These are phyloP conservation scores for Brassica hybrid DNA, from an alignment of 441 rosid species.

Conservation along the genomic window DNA sequence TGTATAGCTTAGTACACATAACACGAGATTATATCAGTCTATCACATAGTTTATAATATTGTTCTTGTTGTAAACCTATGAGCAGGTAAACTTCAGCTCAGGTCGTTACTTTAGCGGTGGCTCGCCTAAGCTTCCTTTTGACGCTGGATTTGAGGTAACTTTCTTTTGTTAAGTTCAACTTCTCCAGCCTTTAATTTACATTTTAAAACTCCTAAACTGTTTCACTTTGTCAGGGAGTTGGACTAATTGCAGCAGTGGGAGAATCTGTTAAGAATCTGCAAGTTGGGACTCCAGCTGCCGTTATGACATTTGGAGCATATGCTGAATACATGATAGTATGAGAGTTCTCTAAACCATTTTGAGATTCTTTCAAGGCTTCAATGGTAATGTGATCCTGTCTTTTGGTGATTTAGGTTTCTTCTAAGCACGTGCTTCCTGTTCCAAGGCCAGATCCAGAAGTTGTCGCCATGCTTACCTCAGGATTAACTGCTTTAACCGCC, in stretches of 20 bases:
- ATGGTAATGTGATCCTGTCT: constrained; percentile 20
- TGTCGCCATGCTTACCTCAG: constrained; percentile 99
- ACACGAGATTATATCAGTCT: neutral
- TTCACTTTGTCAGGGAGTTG: constrained; percentile 74
- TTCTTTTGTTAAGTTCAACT: constrained; percentile 16
- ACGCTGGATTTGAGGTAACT: constrained; percentile 95
- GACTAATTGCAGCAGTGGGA: constrained; percentile 92
- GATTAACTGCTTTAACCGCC: constrained; percentile 95
- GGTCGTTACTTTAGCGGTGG: constrained; percentile 84
- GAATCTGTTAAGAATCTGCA: constrained; percentile 71
- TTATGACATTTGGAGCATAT: constrained; percentile 92
- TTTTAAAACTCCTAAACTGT: too few relatives aligned
- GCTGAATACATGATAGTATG: constrained; percentile 77
- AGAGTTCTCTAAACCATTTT: constrained; percentile 17
- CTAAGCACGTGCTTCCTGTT: constrained; percentile 84
- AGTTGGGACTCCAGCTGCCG: constrained; percentile 96
- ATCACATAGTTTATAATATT: too few relatives aligned
- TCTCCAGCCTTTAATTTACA: constrained; percentile 9
- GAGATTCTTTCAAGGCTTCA: constrained; percentile 9
- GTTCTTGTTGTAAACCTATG: constrained; percentile 24
- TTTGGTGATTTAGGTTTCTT: constrained; percentile 60
- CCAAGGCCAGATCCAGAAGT: constrained; percentile 98
- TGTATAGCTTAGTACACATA: too few relatives aligned
- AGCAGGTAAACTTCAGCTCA: constrained; percentile 96
- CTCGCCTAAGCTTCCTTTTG: constrained; percentile 78